Conservation (phyloP, 331 rosid genomes). For the Ulmus americana region DNA sequence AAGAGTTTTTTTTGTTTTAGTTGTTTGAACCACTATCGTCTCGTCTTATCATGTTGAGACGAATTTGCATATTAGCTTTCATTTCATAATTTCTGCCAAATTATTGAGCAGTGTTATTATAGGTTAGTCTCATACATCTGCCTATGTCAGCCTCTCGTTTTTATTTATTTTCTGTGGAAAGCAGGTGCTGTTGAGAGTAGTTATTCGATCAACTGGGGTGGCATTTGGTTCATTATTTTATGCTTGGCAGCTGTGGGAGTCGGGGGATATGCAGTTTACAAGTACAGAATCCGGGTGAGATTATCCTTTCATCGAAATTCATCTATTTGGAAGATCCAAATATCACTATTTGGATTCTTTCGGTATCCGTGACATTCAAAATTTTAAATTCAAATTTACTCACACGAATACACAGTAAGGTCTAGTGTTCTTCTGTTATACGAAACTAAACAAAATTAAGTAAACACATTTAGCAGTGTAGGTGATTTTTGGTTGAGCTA, state of each 20-base stretch:
- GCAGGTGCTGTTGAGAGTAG: conserved; percentile 35
- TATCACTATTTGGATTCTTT: no score
- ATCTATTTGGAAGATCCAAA: not conserved
- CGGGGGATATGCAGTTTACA: conserved; percentile 79
- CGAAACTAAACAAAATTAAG: no score
- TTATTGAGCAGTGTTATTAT: not conserved
- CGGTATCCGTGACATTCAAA: no score
- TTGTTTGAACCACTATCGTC: not conserved
- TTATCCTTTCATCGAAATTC: conserved; percentile 7
- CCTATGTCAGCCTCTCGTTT: not conserved
- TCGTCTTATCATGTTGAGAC: not conserved
- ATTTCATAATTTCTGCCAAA: not conserved
- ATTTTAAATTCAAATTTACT: no score
- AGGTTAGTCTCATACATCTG: not conserved
- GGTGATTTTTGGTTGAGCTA: no score
- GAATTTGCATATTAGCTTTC: not conserved
- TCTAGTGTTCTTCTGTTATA: no score
- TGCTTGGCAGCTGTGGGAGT: conserved; percentile 48
- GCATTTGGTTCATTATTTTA: conserved; percentile 52
- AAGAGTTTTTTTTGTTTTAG: not conserved
- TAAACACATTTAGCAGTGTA: no score
- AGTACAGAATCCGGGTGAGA: conserved; percentile 87
- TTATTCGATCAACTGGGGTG: conserved; percentile 43
- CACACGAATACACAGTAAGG: no score
- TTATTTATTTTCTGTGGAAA: conserved; percentile 8